Evolutionary conservation across 1,139 yeast genomes (phyloP).

Genomic region (Kodamaea alishanica): DNA sequence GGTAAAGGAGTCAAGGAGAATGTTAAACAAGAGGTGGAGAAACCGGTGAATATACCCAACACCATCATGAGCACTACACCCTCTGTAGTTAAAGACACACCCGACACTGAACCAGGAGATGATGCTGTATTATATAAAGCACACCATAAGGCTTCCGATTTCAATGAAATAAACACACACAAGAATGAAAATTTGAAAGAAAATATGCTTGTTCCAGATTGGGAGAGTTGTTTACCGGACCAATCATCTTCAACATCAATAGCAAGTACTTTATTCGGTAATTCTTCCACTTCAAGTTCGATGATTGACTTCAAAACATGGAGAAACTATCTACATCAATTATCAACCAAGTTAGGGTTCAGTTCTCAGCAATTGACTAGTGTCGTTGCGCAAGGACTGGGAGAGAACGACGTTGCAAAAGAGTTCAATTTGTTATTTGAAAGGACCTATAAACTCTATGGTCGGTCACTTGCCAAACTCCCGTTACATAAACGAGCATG

Average conservation of each 20-base stretch:
- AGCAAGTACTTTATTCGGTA: constrained; percentile 21
- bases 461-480: constrained; percentile 36
- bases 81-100: too few species aligned
- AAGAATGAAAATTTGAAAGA: constrained; percentile 43
- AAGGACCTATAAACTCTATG: constrained; percentile 40
- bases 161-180: constrained; percentile 44
- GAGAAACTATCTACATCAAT: constrained; percentile 34
- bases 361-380: constrained; percentile 31
- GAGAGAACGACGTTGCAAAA: constrained; percentile 27
- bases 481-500: constrained; percentile 42
- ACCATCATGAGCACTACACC: constrained; percentile 36
- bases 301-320: constrained; percentile 35
- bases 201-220: constrained; percentile 43
- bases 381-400: constrained; percentile 20
- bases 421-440: constrained; percentile 38
- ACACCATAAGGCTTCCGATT: constrained; percentile 40
- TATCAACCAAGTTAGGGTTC: constrained; percentile 39
- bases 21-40: constrained; percentile 12
- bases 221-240: constrained; percentile 39
- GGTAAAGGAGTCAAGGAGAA: constrained; percentile 5
- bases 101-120: constrained; percentile 18
- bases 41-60: constrained; percentile 22
- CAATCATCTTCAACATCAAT: constrained; percentile 16
- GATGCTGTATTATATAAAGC: constrained; percentile 49
- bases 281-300: constrained; percentile 24